phyloP scores from a whole-genome alignment of 2,329 filamentous ascomycete species.

The Berkeleyomyces basicola region DNA sequence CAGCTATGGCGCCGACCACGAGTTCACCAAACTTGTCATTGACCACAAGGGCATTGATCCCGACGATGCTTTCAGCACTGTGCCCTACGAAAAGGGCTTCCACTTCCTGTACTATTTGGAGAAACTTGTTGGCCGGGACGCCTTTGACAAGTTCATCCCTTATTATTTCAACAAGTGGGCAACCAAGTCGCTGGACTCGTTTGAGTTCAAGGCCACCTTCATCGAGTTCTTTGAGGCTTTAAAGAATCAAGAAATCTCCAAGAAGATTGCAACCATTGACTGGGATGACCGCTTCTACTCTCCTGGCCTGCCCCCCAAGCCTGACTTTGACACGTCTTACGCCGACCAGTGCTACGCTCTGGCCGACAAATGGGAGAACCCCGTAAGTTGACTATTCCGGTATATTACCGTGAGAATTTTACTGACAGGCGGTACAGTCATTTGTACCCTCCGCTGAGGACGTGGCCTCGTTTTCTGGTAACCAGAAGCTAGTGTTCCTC shows the following conservation, averaged over 20 bases:
- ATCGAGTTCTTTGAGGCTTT: slow-evolving; percentile 61
- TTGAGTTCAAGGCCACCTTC: slow-evolving; percentile 82
- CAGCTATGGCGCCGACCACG: slow-evolving; percentile 65
- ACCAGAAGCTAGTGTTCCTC: slow-evolving; percentile 84
- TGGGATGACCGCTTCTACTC: slow-evolving; percentile 83
- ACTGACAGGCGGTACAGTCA: slow-evolving; percentile 21
- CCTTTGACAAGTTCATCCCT: slow-evolving; percentile 90
- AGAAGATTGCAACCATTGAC: slow-evolving; percentile 57
- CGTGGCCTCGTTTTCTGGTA: slow-evolving; percentile 58
- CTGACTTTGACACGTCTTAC: slow-evolving; percentile 74
- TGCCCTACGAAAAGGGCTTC: slow-evolving; percentile 95
- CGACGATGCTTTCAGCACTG: slow-evolving; percentile 82
- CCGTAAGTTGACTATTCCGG: slow-evolving; percentile 26
- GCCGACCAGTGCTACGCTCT: slow-evolving; percentile 74
- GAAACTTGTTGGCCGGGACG: slow-evolving; percentile 63
- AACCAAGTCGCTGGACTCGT: slow-evolving; percentile 76
- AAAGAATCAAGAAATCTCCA: slow-evolving; percentile 44
- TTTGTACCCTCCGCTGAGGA: slow-evolving; percentile 53
- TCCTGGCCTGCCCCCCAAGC: slow-evolving; percentile 81
- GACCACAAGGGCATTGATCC: slow-evolving; percentile 82
- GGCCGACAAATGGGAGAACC: slow-evolving; percentile 61
- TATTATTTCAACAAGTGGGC: slow-evolving; percentile 83
- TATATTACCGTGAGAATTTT: not conserved
- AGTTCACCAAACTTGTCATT: slow-evolving; percentile 82
- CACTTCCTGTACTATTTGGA: slow-evolving; percentile 87